Base-by-base conservation (phyloP, 2,329 filamentous ascomycete species). In the Orbilia quercus region DNA sequence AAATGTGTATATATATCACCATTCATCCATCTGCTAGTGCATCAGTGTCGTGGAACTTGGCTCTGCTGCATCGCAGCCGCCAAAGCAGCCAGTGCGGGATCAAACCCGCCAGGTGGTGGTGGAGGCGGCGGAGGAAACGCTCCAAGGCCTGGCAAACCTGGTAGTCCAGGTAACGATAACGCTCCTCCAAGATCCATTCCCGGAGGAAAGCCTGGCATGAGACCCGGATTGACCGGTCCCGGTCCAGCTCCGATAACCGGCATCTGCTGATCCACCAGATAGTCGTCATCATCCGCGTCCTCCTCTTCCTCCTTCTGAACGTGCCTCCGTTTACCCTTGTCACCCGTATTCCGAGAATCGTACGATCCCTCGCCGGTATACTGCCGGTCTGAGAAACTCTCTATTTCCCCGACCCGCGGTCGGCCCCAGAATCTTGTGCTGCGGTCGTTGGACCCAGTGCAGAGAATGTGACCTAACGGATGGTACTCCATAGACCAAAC, bases 401-500 rank as follows among this genome's bases (percentile, higher is more conserved):
- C 89, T n/a, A 85, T 86, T 76, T 97, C 94, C 53, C 95, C 95
- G 1, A 95, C 95, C 51, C 95, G 85, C 14, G 92, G 88, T 44
- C 95, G 89, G 2, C 93, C 92, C 95, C 95, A 99, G 83, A 99
- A 99, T 51, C 95, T 89, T 1, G 95, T 98, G 74, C 96, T 93
- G 42, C 95, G 90, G 80, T 99, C 95, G 80, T 99, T 98, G 9
- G 93, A 96, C 11, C 95, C 95, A 1, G 94, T 96, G 0, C 93
- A 93, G 6, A 99, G 86, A 75, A 99, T 94, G 79, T 99, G 95
- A 25, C 95, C 95, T 0, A 98, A 85, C 0, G 95, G 95, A 80
- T 99, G 95, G 93, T 95, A 99, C 82, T 97, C 93, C 54, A 99
- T 86, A 16, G 93, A 96, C 95, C 95, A 99, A 76, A 99, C 95